These are phyloP conservation scores for Boechera stricta DNA, from an alignment of 345 rosid genomes.

Conservation along the genomic window DNA sequence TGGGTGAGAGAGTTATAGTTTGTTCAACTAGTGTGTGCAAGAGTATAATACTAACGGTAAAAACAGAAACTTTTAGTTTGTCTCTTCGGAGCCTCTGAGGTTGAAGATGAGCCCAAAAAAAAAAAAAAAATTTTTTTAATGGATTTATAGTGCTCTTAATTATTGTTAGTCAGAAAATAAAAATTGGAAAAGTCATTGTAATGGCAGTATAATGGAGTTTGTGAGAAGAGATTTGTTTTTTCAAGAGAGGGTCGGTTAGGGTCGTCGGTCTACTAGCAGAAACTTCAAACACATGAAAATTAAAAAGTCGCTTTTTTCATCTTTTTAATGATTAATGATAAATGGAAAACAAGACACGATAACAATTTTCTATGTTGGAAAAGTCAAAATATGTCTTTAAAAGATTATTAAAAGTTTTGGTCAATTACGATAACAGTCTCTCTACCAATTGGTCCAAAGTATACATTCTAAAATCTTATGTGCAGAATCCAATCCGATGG, in stretches of 20 bases:
- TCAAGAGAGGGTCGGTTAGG: constrained; percentile 15
- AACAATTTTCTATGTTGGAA: neutral
- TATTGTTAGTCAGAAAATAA: neutral
- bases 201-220: neutral
- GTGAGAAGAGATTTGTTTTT: neutral
- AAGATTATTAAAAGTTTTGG: constrained; percentile 1
- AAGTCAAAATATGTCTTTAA: neutral
- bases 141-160: constrained; percentile 10
- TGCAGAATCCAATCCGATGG: neutral
- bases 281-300: constrained; percentile 31
- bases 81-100: constrained; percentile 14
- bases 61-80: neutral
- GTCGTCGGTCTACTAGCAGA: constrained; percentile 12
- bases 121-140: neutral
- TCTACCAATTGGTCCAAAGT: constrained; percentile 1
- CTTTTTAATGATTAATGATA: neutral
- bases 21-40: constrained; percentile 39
- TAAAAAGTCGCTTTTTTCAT: neutral
- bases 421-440: constrained; percentile 27
- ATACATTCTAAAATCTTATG: constrained; percentile 5
- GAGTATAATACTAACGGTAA: constrained; percentile 17
- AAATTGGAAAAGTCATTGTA: constrained; percentile 3
- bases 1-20: constrained; percentile 3
- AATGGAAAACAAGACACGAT: constrained; percentile 5
- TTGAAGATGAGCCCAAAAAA: constrained; percentile 23